Base-by-base conservation (phyloP, 2,329 filamentous ascomycete species). In the Trichophyton rubrum region DNA sequence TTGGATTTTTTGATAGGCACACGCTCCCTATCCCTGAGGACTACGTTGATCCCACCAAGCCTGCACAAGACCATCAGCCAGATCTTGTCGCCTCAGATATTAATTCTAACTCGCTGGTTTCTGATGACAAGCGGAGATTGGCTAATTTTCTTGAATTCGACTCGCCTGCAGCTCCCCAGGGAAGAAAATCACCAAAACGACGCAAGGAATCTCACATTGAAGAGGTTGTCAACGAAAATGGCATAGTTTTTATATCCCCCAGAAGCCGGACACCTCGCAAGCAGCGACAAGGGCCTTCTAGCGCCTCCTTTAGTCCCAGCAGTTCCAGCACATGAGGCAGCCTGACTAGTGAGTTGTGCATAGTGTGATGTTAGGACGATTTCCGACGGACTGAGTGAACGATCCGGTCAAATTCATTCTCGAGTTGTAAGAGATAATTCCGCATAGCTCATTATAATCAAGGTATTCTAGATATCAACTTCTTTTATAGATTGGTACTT, bases 1-100 rank as follows among this genome's bases (percentile, higher is more conserved):
- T 66, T 9, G 70, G 71, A 3, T 72, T 75, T 53, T 75, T 76
- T 60, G 71, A 74, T 64, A 70, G 70, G 8, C 73, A 75, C 59
- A 67, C 65, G 35, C 64, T 75, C 20, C 68, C 72, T 0, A 67
- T 75, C 49, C 68, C 71, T 0, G 72, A 74, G 60, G 64, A 68
- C n/a, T 13, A 38, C 20, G 13, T 43, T 30, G 33, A 27, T 11
- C 53, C 27, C 27, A 8, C 7, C 15, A 56, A 3, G 35, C 27
- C 27, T 11, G 11, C 53, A 35, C 7, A 22, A n/a, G 27, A 7
- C 27, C 27, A 30, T 30, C 9, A 3, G 9, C 27, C 53, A n/a
- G 53, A 38, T 1, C 45, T 13, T 11, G 15, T 24, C 43, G 5
- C 43, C 17, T 20, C 33, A 9, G 33, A 38, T 38, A 38, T 47